Conservation (phyloP, 257 asterid species). For the Plantago elongata region DNA sequence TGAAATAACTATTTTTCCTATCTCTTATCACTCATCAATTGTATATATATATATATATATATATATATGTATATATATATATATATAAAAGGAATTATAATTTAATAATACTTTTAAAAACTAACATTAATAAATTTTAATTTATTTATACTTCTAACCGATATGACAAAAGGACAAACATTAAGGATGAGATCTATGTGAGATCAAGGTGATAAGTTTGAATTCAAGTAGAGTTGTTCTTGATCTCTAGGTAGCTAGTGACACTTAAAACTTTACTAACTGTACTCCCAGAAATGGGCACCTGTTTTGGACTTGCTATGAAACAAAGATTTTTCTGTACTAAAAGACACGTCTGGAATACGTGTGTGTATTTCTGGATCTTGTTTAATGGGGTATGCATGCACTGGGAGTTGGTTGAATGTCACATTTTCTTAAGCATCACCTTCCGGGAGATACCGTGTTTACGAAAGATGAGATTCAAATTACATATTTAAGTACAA, state of each 20-base stretch:
- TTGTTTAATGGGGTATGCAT: constrained; percentile 26
- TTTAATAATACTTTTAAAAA: too few species aligned
- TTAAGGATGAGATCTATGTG: neutral
- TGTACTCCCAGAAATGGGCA: constrained; percentile 21
- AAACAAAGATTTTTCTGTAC: constrained; percentile 3
- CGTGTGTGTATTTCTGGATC: constrained; percentile 19
- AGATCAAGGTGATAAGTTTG: constrained; percentile 16
- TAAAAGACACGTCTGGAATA: constrained; percentile 19
- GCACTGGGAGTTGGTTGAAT: constrained; percentile 17
- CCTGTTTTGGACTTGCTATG: constrained; percentile 1
- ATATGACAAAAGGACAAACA: constrained; percentile 18
- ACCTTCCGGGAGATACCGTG: too few species aligned
- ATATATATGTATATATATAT: too few species aligned
- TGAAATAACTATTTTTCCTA: too few species aligned
- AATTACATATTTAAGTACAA: too few species aligned
- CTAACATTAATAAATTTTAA: too few species aligned
- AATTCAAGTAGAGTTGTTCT: neutral
- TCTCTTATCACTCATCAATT: too few species aligned
- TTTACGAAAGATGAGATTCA: too few species aligned
- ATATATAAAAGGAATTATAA: too few species aligned
- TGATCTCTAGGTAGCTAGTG: too few species aligned
- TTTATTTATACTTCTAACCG: constrained; percentile 7
- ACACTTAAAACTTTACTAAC: neutral
- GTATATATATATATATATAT: too few species aligned
- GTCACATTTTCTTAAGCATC: neutral